Percentiles rank a stretch among this genome's conserved stretches.
phyloP scores from a whole-genome alignment of 495 filamentous ascomycete genomes.

The Penicillium parvum region DNA sequence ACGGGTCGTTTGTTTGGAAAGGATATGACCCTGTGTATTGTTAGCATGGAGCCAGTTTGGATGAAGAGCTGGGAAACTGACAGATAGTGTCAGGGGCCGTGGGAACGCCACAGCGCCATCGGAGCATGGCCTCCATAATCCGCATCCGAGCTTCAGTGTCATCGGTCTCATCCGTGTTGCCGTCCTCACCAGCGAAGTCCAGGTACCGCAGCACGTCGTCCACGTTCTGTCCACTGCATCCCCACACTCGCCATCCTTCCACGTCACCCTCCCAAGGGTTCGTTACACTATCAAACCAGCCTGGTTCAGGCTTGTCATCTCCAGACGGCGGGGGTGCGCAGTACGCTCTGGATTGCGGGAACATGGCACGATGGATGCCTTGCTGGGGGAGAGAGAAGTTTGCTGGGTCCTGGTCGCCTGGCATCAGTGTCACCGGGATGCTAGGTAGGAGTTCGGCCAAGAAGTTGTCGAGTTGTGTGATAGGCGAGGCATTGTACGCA shows the following conservation, averaged over 20 bases:
- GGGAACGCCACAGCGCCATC: slow-evolving; percentile 88
- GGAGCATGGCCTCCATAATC: slow-evolving; percentile 87
- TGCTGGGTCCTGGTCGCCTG: slow-evolving; percentile 71
- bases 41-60: slow-evolving; percentile 5
- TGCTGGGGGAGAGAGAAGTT: slow-evolving; percentile 79
- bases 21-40: slow-evolving; percentile 76
- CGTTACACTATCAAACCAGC: slow-evolving; percentile 85
- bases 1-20: slow-evolving; percentile 86
- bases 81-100: slow-evolving; percentile 96
- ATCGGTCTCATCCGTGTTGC: slow-evolving; percentile 20
- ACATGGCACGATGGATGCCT: slow-evolving; percentile 77
- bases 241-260: slow-evolving; percentile 80
- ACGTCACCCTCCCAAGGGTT: slow-evolving; percentile 91
- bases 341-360: slow-evolving; percentile 68
- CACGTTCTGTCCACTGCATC: slow-evolving; percentile 84
- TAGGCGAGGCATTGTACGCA: slow-evolving; percentile 79
- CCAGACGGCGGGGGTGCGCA: slow-evolving; percentile 44
- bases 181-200: slow-evolving; percentile 32
- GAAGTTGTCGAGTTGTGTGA: slow-evolving; percentile 77
- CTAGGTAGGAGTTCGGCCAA: slow-evolving; percentile 73
- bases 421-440: slow-evolving; percentile 75
- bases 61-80: slow-evolving; percentile 42
- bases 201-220: slow-evolving; percentile 93
- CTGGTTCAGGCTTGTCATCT: slow-evolving; percentile 44
- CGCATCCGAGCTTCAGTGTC: slow-evolving; percentile 67